Base-by-base conservation (phyloP, 179 eudicot genomes). In the Silene vulgaris region DNA sequence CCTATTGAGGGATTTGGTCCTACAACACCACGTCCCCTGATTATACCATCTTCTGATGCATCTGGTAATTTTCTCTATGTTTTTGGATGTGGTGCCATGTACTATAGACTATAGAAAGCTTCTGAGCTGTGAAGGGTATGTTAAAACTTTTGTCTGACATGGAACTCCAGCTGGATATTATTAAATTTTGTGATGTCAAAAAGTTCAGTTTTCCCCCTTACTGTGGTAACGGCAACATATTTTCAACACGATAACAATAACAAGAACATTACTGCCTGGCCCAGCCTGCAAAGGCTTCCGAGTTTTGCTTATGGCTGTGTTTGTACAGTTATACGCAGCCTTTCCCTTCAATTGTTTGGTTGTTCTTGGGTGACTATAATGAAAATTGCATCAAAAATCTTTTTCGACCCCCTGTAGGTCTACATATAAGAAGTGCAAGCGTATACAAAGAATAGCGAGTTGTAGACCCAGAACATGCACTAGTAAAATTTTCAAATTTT, bases 31-130 rank as follows among this genome's bases (percentile, higher is more conserved):
- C 74, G 23, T 74, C 17, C 66, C 52, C 14, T 72, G 0, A 8
- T 16, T 72, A 37, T 43, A 65, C 62, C 83, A 63, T 29, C 76
- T n/a, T 75, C 62, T 48, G 69, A 77, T 37, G 60, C 75, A 62
- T 77, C 69, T 12, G 78, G 78, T 69, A 74, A 68, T 48, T 63
- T 16, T 19, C 64, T n/a, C 6, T 60, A 21, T 20, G 17, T 20
- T 50, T 50, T 1, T 56, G 30, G 9, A 8, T 54, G 5, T 68
- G 57, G 8, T 29, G 45, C 23, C 59, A 52, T 74, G 74, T 40
- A 40, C 48, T 40, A 40, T 40, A 40, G 48, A 7, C 48, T 40
- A 32, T 57, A 59, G 28, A 43, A 50, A 59, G 32, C 77, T 48
- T 65, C 8, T 28, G 19, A 30, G 28, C 32, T 20, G 0, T 1